Conservation (phyloP, 2,329 filamentous ascomycete species). For the Diplodia mutila region DNA sequence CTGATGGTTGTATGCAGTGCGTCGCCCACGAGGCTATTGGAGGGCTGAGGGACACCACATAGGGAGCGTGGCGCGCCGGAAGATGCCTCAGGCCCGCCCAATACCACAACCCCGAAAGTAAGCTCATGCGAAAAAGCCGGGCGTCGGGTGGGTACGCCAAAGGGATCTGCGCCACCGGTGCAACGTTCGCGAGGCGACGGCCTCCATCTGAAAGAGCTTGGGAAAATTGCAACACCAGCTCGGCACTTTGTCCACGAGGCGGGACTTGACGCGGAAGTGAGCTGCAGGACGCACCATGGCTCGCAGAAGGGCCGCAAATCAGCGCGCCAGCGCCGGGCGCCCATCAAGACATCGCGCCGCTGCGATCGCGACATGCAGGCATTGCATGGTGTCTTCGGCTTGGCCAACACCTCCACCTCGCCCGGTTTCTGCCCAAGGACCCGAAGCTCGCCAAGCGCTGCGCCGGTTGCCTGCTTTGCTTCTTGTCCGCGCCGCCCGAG, state of each 20-base stretch:
- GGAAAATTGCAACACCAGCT: background rate
- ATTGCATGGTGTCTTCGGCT: conserved; percentile 21
- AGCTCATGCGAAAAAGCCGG: background rate
- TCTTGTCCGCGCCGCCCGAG: background rate
- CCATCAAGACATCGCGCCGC: conserved; percentile 10
- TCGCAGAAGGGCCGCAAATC: conserved; percentile 22
- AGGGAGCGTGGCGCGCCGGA: background rate
- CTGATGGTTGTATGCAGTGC: background rate
- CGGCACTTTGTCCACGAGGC: background rate
- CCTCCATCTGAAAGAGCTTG: background rate
- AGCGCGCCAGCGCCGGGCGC: background rate
- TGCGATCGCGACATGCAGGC: conserved; percentile 26
- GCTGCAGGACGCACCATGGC: background rate
- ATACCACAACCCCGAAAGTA: background rate
- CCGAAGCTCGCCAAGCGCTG: conserved; percentile 17
- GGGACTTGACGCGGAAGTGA: background rate
- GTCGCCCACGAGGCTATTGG: background rate
- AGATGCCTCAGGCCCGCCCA: background rate
- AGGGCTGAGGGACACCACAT: background rate
- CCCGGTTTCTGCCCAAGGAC: background rate
- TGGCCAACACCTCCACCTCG: background rate
- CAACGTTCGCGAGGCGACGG: background rate
- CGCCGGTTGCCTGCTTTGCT: background rate
- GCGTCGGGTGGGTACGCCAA: background rate
- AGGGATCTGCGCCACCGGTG: background rate